A percentile compares a stretch with the other conserved stretches of the same genome.
Evolutionary conservation across 1,284 basidiomycete genomes (phyloP).

Genomic region (Papiliotrema terrestris): DNA sequence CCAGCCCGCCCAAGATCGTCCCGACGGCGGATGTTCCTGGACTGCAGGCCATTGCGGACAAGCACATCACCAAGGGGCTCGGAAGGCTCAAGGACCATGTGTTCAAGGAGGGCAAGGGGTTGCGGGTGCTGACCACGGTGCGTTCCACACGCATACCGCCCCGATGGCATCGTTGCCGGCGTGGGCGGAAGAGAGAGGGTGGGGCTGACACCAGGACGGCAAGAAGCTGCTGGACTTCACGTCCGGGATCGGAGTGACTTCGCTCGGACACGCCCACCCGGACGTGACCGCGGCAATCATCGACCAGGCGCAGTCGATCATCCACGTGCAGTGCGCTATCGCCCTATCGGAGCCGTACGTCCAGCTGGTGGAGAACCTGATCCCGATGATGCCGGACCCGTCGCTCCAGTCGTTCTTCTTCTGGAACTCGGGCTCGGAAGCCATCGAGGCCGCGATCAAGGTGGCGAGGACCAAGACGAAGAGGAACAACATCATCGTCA

Average conservation of each 20-base stretch:
- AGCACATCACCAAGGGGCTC: slow-evolving; percentile 39
- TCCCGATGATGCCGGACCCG: slow-evolving; percentile 37
- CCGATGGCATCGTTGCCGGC: neutral
- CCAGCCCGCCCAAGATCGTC: slow-evolving; percentile 13
- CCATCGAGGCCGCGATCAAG: slow-evolving; percentile 44
- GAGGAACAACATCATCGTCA: slow-evolving; percentile 80
- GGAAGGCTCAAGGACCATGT: slow-evolving; percentile 57
- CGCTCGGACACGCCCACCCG: slow-evolving; percentile 68
- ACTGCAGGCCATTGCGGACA: slow-evolving; percentile 29
- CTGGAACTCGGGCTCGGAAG: slow-evolving; percentile 67
- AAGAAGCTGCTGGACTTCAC: slow-evolving; percentile 75
- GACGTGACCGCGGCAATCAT: slow-evolving; percentile 80
- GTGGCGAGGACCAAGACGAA: slow-evolving; percentile 69
- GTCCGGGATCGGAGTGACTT: slow-evolving; percentile 61
- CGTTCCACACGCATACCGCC: neutral
- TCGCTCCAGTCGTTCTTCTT: slow-evolving; percentile 72
- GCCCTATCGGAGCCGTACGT: slow-evolving; percentile 65
- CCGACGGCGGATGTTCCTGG: slow-evolving; percentile 21
- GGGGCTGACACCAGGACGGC: slow-evolving; percentile 55
- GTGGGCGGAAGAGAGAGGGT: neutral
- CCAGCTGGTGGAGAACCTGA: slow-evolving; percentile 58
- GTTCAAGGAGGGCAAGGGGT: slow-evolving; percentile 71
- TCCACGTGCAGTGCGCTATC: slow-evolving; percentile 63
- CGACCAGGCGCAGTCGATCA: slow-evolving; percentile 74
- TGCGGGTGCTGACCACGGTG: slow-evolving; percentile 57